These are phyloP conservation scores for Dictyostelium capitatum DNA, from an alignment of 78 protist species.

Conservation along the genomic window DNA sequence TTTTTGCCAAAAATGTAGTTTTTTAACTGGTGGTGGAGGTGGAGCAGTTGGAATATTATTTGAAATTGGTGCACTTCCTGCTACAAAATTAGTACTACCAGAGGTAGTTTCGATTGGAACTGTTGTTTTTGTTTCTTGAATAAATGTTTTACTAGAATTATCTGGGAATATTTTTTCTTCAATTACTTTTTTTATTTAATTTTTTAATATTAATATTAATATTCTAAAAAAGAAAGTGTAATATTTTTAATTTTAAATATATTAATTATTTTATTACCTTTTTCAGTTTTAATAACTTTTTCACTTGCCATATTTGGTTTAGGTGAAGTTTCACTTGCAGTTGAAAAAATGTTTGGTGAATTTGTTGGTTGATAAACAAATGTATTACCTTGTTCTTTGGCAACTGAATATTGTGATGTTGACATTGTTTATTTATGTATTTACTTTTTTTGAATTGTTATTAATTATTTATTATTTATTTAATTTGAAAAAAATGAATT, in stretches of 20 bases:
- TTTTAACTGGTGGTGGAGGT: conserved; percentile 16
- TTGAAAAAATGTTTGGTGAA: conserved; percentile 22
- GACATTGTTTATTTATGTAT: conserved; percentile 11
- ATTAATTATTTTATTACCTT: background rate
- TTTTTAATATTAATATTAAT: background rate
- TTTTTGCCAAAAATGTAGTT: background rate
- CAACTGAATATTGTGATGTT: background rate
- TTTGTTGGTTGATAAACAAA: conserved; percentile 31
- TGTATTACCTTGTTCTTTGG: conserved; percentile 4
- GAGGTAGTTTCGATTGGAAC: background rate
- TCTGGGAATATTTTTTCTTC: conserved; percentile 14
- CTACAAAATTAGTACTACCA: background rate
- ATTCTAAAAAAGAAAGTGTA: background rate
- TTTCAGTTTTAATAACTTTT: conserved; percentile 30
- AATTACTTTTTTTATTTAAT: no score
- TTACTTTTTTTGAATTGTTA: background rate
- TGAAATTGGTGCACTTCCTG: background rate
- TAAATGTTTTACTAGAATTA: background rate
- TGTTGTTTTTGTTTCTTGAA: background rate
- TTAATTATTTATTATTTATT: background rate
- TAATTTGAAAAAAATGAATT: background rate
- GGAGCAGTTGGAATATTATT: conserved; percentile 7
- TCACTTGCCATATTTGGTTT: conserved; percentile 14
- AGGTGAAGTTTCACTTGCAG: conserved; percentile 29
- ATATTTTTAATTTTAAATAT: background rate